Base-by-base conservation (phyloP, 257 asterid genomes). In the Leonotis leonurus region DNA sequence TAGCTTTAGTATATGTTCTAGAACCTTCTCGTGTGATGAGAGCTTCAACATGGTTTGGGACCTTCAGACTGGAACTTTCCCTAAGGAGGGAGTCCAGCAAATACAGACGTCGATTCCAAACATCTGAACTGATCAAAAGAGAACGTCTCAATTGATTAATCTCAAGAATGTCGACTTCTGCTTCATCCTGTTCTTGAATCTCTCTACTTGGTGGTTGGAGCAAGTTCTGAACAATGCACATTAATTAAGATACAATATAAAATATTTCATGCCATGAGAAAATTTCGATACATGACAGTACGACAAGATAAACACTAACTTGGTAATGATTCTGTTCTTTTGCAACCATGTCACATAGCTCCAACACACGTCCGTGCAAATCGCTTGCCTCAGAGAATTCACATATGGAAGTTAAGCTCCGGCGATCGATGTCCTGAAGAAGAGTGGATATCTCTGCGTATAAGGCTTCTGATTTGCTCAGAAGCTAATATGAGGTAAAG, bases 21-120 rank as follows among this genome's bases (percentile, higher is more conserved):
- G 39, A 33, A 33, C 6, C 39, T 33, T 33, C 39, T 33, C 9
- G 39, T 12, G 9, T 33, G 11, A 7, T 8, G 10, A 32, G 37
- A 32, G 11, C 37, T 32, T 32, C 37, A 33, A 3, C 39, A 1
- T 33, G 13, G n/a, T n/a, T 74, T 36, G 13, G 58, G 69, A 72
- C 67, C 60, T 63, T 77, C 6, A 73, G 76, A 60, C 68, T 70
- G 43, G 84, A 73, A 63, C 54, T 59, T 54, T 52, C 72, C 60
- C 82, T 62, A 46, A 86, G 82, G 67, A 86, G 81, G 51, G 88
- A 78, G 62, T 84, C 83, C 52, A 91, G 62, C 18, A 77, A 74
- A 71, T 56, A 64, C n/a, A 91, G 78, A 44, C 90, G 80, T 1
- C 77, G 83, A 71, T 86, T 83, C 98, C 98, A 91, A 59, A 73